A percentile compares a stretch with the other conserved stretches of the same genome.
Evolutionary conservation across 805 yeast species (phyloP).

Genomic region (Ogataea kodamae): DNA sequence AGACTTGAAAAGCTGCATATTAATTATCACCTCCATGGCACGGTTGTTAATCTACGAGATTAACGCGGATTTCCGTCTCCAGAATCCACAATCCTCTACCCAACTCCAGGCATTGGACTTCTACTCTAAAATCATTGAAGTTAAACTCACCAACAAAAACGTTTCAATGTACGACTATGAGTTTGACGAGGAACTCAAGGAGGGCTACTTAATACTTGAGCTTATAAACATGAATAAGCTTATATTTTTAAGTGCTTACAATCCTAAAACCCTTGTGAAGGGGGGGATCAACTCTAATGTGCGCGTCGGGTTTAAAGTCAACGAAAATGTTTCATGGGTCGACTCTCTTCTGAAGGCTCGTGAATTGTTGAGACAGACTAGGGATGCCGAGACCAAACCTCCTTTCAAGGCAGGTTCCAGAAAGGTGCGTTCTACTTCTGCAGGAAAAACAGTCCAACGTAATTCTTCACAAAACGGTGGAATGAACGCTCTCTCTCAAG

Average conservation of each 20-base stretch:
- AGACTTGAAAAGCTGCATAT: constrained; percentile 32
- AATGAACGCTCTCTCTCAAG: constrained; percentile 1
- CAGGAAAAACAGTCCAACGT: constrained; percentile 1
- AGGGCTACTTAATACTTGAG: constrained; percentile 65
- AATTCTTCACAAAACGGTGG: constrained; percentile 9
- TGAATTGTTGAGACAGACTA: constrained; percentile 42
- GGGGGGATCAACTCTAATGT: constrained; percentile 34
- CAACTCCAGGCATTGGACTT: constrained; percentile 42
- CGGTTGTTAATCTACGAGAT: constrained; percentile 35
- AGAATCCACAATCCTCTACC: constrained; percentile 31
- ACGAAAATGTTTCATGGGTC: constrained; percentile 58
- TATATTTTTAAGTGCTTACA: constrained; percentile 50
- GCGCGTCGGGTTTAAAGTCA: constrained; percentile 39
- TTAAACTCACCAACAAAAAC: constrained; percentile 45
- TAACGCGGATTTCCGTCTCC: constrained; percentile 29
- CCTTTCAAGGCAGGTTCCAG: constrained; percentile 1
- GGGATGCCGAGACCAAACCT: constrained; percentile 5
- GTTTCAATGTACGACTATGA: constrained; percentile 81
- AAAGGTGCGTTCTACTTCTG: constrained; percentile 2
- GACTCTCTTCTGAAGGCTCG: constrained; percentile 66
- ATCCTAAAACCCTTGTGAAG: constrained; percentile 30
- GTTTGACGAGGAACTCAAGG: constrained; percentile 54
- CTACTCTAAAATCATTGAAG: constrained; percentile 34
- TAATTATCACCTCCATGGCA: constrained; percentile 36
- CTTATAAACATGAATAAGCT: constrained; percentile 53